Base-by-base conservation (phyloP, 2,329 filamentous ascomycete genomes). In the Reticulascus tulasneorum region DNA sequence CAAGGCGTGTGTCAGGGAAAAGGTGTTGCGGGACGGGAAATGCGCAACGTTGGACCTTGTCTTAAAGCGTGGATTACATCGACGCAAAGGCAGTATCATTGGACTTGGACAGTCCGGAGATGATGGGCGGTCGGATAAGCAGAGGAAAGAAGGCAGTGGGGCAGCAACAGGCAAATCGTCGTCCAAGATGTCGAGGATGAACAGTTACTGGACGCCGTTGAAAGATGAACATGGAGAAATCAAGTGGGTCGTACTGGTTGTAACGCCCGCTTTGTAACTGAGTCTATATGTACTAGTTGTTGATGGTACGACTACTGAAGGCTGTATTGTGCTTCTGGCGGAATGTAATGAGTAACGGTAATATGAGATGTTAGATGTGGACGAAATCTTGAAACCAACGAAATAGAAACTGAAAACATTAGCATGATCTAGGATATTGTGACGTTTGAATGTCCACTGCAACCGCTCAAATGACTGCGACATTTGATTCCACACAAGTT, bases 1-100 rank as follows among this genome's bases (percentile, higher is more conserved):
- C 55, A 67, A 64, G 44, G 49, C 53, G 2, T 58, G 55, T 1
- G 66, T 79, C 3, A 58, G 60, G 16, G 60, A 66, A n/a, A 49
- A 52, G 7, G 45, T 67, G 2, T 37, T 60, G 1, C 44, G 49
- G 4, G 59, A 63, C 25, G 61, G 64, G 32, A 56, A 51, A 30
- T 59, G 64, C 16, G 55, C 58, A 21, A 52, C 51, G 9, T 42
- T 60, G 6, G 53, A 59, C 10, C 46, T 59, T 4, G 45, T 39
- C 29, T 29, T 45, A 6, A 30, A 39, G 12, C 31, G 43, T 26
- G 33, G 32, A 23, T 30, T 29, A 11, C 34, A 43, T 8, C 31
- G 34, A 7, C 43, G 45, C 17, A 44, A 39, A 26, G 35, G 33
- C 13, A 47, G 45, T 12, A 21, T 46, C 10, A 43, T 44, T 7